Percentiles rank a stretch among this genome's conserved stretches.
Evolutionary conservation across 2,329 filamentous ascomycete genomes (phyloP).

Genomic region (Botrytis elliptica): DNA sequence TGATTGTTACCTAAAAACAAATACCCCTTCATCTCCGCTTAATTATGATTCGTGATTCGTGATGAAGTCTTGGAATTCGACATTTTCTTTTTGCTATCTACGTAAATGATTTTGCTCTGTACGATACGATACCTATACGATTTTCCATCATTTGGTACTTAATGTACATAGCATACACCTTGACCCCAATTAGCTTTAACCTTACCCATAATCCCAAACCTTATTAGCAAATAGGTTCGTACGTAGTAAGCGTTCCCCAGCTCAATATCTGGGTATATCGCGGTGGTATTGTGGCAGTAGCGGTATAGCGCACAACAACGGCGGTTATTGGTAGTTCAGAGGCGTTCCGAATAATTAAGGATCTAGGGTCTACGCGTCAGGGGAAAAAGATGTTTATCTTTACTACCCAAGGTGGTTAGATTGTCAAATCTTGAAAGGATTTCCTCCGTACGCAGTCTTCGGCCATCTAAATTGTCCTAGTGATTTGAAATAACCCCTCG

Average conservation of each 20-base stretch:
- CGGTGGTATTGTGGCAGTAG: not conserved
- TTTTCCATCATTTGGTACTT: not conserved
- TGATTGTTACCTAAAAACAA: not conserved
- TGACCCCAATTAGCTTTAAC: not conserved
- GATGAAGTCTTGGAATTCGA: not conserved
- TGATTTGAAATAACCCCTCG: not conserved
- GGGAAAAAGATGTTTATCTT: not conserved
- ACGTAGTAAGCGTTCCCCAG: not conserved
- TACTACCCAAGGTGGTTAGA: not conserved
- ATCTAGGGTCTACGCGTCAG: constrained; percentile 3
- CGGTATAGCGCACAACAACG: not conserved
- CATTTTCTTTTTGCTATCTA: not conserved
- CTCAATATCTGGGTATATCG: constrained; percentile 3
- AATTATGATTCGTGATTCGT: not conserved
- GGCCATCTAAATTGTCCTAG: not conserved
- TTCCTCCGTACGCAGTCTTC: not conserved
- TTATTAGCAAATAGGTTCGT: not conserved
- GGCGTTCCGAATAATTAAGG: not conserved
- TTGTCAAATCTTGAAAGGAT: not conserved
- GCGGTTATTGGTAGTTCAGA: not conserved
- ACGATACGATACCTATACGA: not conserved
- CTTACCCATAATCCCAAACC: not conserved
- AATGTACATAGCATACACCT: not conserved
- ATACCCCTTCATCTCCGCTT: not conserved
- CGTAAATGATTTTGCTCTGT: not conserved